These are phyloP conservation scores for Scheffersomyces illinoinensis DNA, from an alignment of 1,139 yeast genomes.

Conservation along the genomic window DNA sequence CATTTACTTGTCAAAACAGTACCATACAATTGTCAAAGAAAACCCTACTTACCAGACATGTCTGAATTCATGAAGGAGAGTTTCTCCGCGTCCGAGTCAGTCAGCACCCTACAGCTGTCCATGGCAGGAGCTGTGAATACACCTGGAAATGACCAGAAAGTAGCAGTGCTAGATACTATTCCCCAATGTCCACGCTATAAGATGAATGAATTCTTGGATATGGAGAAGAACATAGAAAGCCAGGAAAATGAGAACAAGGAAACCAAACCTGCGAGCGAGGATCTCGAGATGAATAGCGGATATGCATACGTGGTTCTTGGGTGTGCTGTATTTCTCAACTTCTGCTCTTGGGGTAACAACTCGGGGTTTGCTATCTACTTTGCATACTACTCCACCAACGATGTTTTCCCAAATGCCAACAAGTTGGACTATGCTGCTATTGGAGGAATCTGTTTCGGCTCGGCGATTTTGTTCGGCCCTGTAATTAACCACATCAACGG, in stretches of 20 bases:
- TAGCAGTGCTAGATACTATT: neutral
- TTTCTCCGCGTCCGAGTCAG: neutral
- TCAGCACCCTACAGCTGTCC: neutral
- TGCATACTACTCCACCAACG: conserved; percentile 2
- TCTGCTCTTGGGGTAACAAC: neutral
- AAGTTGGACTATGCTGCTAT: conserved; percentile 15
- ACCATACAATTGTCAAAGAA: too few species aligned
- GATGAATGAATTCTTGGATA: neutral
- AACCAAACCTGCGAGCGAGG: neutral
- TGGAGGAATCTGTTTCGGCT: conserved; percentile 16
- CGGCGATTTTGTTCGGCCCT: conserved; percentile 9
- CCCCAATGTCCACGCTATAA: neutral
- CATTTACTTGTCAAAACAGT: too few species aligned
- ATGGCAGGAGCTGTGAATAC: neutral
- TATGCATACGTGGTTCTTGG: neutral
- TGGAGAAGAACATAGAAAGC: neutral
- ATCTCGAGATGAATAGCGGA: neutral
- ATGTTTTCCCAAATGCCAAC: conserved; percentile 11
- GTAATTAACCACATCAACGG: conserved; percentile 12
- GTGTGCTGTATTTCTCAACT: neutral
- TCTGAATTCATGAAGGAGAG: neutral
- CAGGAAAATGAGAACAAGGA: neutral
- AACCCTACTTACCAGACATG: neutral
- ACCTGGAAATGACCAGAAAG: neutral
- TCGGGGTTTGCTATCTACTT: neutral